phyloP scores from a whole-genome alignment of 73 alveolate species.

The Paramecium pentaurelia region DNA sequence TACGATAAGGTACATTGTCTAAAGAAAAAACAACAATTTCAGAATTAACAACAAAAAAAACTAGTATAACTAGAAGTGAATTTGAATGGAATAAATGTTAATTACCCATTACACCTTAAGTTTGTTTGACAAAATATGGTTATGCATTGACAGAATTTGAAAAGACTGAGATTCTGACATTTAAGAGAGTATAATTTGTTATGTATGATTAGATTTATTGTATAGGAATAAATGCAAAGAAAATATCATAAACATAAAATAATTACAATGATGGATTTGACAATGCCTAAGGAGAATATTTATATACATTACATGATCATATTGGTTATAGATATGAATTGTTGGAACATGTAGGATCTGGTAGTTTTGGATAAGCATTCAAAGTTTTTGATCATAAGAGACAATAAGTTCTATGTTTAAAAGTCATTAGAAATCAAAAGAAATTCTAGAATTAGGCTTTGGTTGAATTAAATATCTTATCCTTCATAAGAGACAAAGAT shows the following conservation, averaged over 20 bases:
- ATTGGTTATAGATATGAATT: constrained; percentile 67
- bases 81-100: constrained; percentile 39
- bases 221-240: constrained; percentile 52
- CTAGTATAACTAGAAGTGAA: background rate
- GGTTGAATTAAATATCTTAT: constrained; percentile 53
- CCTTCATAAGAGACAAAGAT: constrained; percentile 55
- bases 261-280: constrained; percentile 53
- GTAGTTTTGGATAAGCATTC: constrained; percentile 63
- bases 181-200: background rate
- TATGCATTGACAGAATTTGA: constrained; percentile 50
- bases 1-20: background rate
- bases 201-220: constrained; percentile 39
- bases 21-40: background rate
- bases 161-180: constrained; percentile 37
- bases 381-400: constrained; percentile 64
- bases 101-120: constrained; percentile 42
- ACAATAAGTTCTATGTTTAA: constrained; percentile 25
- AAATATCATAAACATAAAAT: background rate
- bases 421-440: constrained; percentile 55
- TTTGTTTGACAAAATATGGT: background rate
- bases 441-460: constrained; percentile 52
- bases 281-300: constrained; percentile 60
- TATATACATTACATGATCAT: constrained; percentile 55
- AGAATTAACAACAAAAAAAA: background rate
- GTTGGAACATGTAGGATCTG: constrained; percentile 60